Conservation (phyloP, 768 basidiomycete species). For the Psilocybe cyanescens region DNA sequence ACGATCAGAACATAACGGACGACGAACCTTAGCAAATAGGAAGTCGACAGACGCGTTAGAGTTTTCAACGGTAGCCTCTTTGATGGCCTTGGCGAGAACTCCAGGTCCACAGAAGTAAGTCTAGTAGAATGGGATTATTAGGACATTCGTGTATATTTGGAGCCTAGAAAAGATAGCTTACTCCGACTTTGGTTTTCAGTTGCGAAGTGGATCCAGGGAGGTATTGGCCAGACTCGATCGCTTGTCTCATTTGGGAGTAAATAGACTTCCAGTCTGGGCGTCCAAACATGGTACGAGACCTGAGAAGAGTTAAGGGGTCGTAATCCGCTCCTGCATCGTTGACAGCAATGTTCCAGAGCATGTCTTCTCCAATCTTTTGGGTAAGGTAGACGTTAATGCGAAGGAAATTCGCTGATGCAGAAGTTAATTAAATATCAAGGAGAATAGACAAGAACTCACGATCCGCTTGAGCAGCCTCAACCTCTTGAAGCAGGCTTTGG, state of each 20-base stretch:
- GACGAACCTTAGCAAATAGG: slow-evolving; percentile 74
- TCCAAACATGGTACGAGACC: slow-evolving; percentile 89
- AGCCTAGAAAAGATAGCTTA: slow-evolving; percentile 40
- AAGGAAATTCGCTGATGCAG: slow-evolving; percentile 77
- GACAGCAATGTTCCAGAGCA: slow-evolving; percentile 91
- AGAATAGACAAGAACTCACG: slow-evolving; percentile 53
- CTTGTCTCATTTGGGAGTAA: slow-evolving; percentile 72
- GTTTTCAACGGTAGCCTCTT: slow-evolving; percentile 65
- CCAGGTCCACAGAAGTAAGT: slow-evolving; percentile 92
- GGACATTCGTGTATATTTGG: slow-evolving; percentile 2
- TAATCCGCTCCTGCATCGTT: slow-evolving; percentile 86
- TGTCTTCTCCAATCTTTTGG: slow-evolving; percentile 82
- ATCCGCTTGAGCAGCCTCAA: slow-evolving; percentile 88
- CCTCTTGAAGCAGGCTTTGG: slow-evolving; percentile 84
- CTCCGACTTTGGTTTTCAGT: slow-evolving; percentile 82
- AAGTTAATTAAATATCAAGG: not conserved
- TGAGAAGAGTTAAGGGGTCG: slow-evolving; percentile 88
- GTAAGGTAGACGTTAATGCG: slow-evolving; percentile 92
- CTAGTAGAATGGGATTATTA: slow-evolving; percentile 35
- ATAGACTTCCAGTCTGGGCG: slow-evolving; percentile 90
- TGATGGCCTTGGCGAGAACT: slow-evolving; percentile 75
- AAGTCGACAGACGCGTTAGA: slow-evolving; percentile 66
- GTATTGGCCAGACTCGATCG: slow-evolving; percentile 84
- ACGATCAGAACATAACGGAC: not conserved
- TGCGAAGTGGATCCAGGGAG: slow-evolving; percentile 79